Percentiles rank a stretch among this genome's conserved stretches.
Evolutionary conservation across 768 basidiomycete species (phyloP).

Genomic region (Gloeopeniophorella convolvens): DNA sequence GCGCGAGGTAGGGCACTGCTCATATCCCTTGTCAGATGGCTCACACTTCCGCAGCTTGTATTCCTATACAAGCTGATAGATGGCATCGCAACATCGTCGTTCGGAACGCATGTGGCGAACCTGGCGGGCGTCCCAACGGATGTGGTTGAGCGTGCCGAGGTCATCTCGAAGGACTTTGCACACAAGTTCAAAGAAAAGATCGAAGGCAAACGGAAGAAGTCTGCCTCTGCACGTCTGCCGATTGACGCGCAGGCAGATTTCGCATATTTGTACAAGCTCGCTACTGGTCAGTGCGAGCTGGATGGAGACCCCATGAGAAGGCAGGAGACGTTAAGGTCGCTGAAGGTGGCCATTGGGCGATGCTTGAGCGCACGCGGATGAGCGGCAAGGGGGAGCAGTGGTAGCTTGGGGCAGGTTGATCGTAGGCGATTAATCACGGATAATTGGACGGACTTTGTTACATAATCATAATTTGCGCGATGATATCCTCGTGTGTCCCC

Average conservation of each 20-base stretch:
- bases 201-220: constrained; percentile 52
- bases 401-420: too few species aligned
- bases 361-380: too few species aligned
- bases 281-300: constrained; percentile 43
- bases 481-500: not conserved
- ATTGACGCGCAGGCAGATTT: constrained; percentile 88
- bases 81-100: constrained; percentile 81
- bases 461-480: constrained; percentile 17
- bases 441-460: too few species aligned
- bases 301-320: constrained; percentile 48
- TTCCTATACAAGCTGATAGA: constrained; percentile 94
- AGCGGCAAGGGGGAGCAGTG: not conserved
- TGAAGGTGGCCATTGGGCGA: constrained; percentile 41
- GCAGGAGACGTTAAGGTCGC: constrained; percentile 44
- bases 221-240: constrained; percentile 55
- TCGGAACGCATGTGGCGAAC: constrained; percentile 92
- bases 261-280: constrained; percentile 64
- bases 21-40: not conserved
- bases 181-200: constrained; percentile 79
- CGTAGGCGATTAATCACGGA: too few species aligned
- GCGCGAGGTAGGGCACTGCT: constrained; percentile 52
- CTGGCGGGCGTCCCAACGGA: constrained; percentile 84
- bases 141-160: constrained; percentile 85
- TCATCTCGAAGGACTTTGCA: constrained; percentile 82
- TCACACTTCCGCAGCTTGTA: constrained; percentile 51